Evolutionary conservation across 2,329 filamentous ascomycete species (phyloP).

Genomic region (Kalmusia sp.): DNA sequence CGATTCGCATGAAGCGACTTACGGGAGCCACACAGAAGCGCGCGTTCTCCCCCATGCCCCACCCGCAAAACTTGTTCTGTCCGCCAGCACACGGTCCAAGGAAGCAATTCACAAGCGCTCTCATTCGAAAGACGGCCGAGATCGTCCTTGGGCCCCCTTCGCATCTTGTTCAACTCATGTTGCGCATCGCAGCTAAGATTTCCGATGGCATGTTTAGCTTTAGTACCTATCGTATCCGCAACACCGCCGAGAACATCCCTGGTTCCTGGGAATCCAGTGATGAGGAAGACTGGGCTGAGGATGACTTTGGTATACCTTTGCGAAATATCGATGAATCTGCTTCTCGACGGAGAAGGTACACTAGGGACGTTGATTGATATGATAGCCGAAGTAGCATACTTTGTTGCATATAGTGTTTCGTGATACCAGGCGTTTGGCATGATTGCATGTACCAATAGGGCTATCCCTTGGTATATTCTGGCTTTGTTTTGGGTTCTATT

Average conservation of each 20-base stretch:
- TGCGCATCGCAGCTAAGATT: conserved; percentile 81
- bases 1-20: conserved; percentile 45
- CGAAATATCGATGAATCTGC: background rate
- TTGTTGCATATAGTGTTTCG: conserved; percentile 1
- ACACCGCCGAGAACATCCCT: conserved; percentile 39
- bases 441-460: background rate
- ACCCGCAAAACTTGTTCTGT: conserved; percentile 70
- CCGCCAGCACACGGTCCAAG: conserved; percentile 52
- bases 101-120: conserved; percentile 56
- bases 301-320: conserved; percentile 64
- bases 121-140: conserved; percentile 79
- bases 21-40: conserved; percentile 65
- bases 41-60: conserved; percentile 71
- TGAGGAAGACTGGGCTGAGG: conserved; percentile 57
- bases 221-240: conserved; percentile 41
- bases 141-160: conserved; percentile 82
- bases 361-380: background rate
- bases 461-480: too few species aligned
- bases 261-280: conserved; percentile 68
- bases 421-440: conserved; percentile 4
- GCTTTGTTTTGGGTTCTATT: too few species aligned
- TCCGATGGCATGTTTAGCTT: conserved; percentile 54
- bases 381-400: too few species aligned
- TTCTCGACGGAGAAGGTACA: background rate
- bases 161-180: conserved; percentile 78